phyloP scores from a whole-genome alignment of 2,329 filamentous ascomycete species.

The Talaromyces marneffei region DNA sequence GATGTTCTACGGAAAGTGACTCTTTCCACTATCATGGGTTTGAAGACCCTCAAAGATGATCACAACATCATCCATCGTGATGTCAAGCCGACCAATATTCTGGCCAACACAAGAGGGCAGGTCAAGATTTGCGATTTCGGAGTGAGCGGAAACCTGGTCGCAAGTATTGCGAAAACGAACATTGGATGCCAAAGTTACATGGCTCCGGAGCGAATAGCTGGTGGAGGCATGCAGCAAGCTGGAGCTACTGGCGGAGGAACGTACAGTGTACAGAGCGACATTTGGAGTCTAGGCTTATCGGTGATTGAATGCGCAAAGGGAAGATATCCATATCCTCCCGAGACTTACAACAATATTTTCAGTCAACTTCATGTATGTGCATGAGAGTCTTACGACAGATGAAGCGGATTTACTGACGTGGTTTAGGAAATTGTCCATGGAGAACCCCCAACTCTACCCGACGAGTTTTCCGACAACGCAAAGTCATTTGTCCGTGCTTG shows the following conservation, averaged over 20 bases:
- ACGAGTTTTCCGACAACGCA: slow-evolving; percentile 71
- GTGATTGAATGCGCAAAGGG: slow-evolving; percentile 96
- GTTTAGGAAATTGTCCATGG: slow-evolving; percentile 93
- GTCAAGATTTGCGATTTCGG: slow-evolving; percentile 99
- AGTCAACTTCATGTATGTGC: slow-evolving; percentile 85
- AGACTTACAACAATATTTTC: slow-evolving; percentile 98
- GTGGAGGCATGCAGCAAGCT: slow-evolving; percentile 68
- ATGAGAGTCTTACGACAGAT: neutral
- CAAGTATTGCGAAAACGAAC: slow-evolving; percentile 96
- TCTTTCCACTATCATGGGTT: slow-evolving; percentile 78
- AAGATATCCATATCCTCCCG: slow-evolving; percentile 90
- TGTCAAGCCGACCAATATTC: slow-evolving; percentile 97
- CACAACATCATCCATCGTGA: slow-evolving; percentile 99
- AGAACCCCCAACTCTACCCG: slow-evolving; percentile 83
- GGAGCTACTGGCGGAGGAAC: slow-evolving; percentile 70
- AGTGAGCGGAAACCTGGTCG: slow-evolving; percentile 91
- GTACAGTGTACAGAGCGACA: slow-evolving; percentile 95
- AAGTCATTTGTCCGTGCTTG: slow-evolving; percentile 84
- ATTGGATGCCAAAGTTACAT: slow-evolving; percentile 99
- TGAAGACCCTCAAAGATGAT: slow-evolving; percentile 91
- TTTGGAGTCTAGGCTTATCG: slow-evolving; percentile 91
- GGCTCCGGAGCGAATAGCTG: slow-evolving; percentile 92
- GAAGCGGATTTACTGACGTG: neutral
- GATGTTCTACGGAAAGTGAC: slow-evolving; percentile 84
- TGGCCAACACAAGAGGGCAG: slow-evolving; percentile 82